Evolutionary conservation across 176 grass and related monocot genomes (phyloP), one percentile per base, ranked within the genome.

Genomic region (Echinochloa phyllopogon): DNA sequence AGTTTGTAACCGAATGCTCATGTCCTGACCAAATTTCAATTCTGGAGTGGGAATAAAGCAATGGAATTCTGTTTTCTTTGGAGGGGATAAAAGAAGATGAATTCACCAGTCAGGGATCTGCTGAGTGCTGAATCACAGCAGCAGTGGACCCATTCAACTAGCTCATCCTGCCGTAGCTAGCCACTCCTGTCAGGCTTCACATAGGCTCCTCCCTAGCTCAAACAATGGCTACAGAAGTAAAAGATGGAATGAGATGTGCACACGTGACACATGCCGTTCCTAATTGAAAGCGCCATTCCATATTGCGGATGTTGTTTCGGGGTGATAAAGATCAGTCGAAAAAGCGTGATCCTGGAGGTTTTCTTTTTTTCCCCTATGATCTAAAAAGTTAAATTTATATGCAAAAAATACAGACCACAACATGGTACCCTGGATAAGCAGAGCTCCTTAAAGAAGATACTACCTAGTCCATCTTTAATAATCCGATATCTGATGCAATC

Each of bases 351-450:
- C 50, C 13, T 53, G 62, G 62, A n/a, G 60, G 6, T 3, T 17
- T 49, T 72, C 10, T 12, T 12, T 47, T 29, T 80, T 52, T 16
- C 10, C 4, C 33, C 21, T 39, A 41, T 67, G 63, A 23, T 48
- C 64, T 23, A 51, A 68, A 66, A 79, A 53, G 20, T 18, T 36
- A 80, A 29, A 37, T 67, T 67, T 37, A 80, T 69, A 75, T 17
- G 61, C 62, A 15, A 69, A 87, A 87, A 76, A 87, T 40, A 82
- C 18, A 61, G 57, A 40, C 44, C 20, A 51, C 76, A 72, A 64
- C 58, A 59, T 45, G 49, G 13, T 27, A 66, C 48, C 5, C 8
- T 33, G 62, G 60, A 82, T 74, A 45, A 77, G 48, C 47, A 2
- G 76, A 70, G 63, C 37, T 62, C 37, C 17, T 17, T 20, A 78